Evolutionary conservation across 2,329 filamentous ascomycete species (phyloP), one percentile per base, ranked within the genome.

Genomic region (Trichoderma hamatum): DNA sequence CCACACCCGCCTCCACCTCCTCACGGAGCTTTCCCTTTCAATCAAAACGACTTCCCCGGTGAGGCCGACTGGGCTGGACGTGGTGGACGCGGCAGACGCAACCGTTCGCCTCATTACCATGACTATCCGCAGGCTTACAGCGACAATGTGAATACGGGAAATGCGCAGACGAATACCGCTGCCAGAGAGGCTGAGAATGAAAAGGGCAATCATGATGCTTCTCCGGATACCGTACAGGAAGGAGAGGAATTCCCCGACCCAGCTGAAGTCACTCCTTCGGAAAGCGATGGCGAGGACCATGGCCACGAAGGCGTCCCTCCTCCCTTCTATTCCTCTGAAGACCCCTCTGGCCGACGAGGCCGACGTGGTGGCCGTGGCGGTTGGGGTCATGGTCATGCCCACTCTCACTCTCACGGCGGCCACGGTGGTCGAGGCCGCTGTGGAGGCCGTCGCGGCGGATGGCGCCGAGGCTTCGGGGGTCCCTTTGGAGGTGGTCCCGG

Each of bases 191-290:
- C 71, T 32, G 71, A 74, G n/a, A 73, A 76, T 21, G 78, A 80
- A 55, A 80, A 77, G 73, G 77, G 77, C n/a, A 73, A 74, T 54
- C 46, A 24, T 24, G 16, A 30, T n/a, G 26, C 49, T 11, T 76
- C 79, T 21, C 74, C 80, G 6, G 79, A 80, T 26, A 80, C 78
- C 61, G 68, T 75, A 72, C 72, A 72, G 36, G 74, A 74, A 1
- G 73, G 72, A 49, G 74, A 74, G 1, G 72, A 76, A 24, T 72
- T 72, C 16, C 76, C 77, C 43, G 79, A 77, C 51, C 77, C 78
- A 2, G 78, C 76, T 9, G 79, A 77, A 46, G 75, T 77, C 59
- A 72, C 72, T 5, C 77, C 75, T 19, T 54, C 46, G 6, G 61
- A 11, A 39, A 64, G 61, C 13, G 77, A 80, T 24, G 76, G 77